Evolutionary conservation across 805 yeast genomes (phyloP).

Genomic region (Metschnikowia kofuensis): DNA sequence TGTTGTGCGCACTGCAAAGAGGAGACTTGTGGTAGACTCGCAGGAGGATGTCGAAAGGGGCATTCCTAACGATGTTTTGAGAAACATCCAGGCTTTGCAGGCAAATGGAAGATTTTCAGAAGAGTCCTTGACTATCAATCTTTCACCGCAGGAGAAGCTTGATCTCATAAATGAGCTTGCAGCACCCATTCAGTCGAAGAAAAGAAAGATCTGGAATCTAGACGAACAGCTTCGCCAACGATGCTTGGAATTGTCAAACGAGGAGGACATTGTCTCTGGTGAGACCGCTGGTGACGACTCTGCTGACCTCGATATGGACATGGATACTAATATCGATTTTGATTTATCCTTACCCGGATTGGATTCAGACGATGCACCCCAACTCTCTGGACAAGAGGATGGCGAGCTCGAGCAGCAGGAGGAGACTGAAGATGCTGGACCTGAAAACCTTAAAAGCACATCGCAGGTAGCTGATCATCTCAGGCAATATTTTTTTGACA

Average conservation of each 20-base stretch:
- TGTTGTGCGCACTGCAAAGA: slow-evolving; percentile 44
- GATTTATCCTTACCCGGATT: slow-evolving; percentile 27
- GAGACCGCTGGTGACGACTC: slow-evolving; percentile 4
- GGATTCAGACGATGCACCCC: slow-evolving; percentile 21
- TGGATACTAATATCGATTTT: slow-evolving; percentile 23
- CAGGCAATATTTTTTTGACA: slow-evolving; percentile 29
- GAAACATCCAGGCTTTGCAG: slow-evolving; percentile 27
- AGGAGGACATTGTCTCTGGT: slow-evolving; percentile 15
- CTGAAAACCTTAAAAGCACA: slow-evolving; percentile 47
- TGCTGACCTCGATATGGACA: slow-evolving; percentile 5
- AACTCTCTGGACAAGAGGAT: slow-evolving; percentile 1
- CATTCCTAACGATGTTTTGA: slow-evolving; percentile 33
- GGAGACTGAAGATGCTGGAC: background rate
- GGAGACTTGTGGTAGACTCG: slow-evolving; percentile 46
- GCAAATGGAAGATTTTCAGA: slow-evolving; percentile 18
- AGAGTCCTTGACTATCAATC: slow-evolving; percentile 24
- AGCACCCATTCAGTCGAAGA: slow-evolving; percentile 26
- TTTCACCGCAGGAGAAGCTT: slow-evolving; percentile 32
- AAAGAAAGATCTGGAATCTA: slow-evolving; percentile 30
- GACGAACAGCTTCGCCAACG: slow-evolving; percentile 28
- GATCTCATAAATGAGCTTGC: slow-evolving; percentile 34
- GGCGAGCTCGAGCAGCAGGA: background rate
- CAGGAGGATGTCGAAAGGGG: slow-evolving; percentile 44
- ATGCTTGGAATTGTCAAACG: slow-evolving; percentile 27
- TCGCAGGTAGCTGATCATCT: slow-evolving; percentile 50